A percentile compares a stretch with the other conserved stretches of the same genome.
phyloP scores from a whole-genome alignment of 2,329 filamentous ascomycete species.

The Xylariaceae sp. region DNA sequence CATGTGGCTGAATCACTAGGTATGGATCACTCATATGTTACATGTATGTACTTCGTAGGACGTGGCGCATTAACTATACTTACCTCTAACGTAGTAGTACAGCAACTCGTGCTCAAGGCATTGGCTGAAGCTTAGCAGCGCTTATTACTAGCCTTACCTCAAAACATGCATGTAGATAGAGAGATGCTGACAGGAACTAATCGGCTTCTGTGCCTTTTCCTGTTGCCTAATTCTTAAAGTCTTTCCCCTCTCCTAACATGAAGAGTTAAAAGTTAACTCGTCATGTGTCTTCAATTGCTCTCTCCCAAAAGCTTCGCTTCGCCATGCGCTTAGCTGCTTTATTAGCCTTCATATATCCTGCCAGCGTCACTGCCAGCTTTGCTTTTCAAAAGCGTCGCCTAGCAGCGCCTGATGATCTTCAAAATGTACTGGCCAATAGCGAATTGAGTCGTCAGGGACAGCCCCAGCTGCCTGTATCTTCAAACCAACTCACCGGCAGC shows the following conservation, averaged over 20 bases:
- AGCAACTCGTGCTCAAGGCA: constrained; percentile 21
- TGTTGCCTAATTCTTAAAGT: not conserved
- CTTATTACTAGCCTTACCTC: not conserved
- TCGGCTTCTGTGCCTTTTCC: too few species aligned
- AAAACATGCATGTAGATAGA: not conserved
- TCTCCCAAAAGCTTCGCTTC: constrained; percentile 13
- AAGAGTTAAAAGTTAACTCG: not conserved
- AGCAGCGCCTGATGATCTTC: constrained; percentile 13
- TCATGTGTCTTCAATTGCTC: constrained; percentile 9
- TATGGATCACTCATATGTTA: too few species aligned
- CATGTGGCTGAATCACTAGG: too few species aligned
- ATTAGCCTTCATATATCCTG: constrained; percentile 2
- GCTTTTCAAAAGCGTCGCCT: constrained; percentile 5
- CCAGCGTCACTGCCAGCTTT: constrained; percentile 3
- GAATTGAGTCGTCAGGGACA: not conserved
- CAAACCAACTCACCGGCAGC: not conserved
- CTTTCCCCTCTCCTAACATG: constrained; percentile 2
- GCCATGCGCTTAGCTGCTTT: constrained; percentile 21
- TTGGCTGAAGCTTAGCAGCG: constrained; percentile 8
- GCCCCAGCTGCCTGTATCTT: constrained; percentile 1
- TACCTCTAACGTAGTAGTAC: not conserved
- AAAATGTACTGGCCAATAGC: constrained; percentile 18
- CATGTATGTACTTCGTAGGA: too few species aligned
- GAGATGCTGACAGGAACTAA: not conserved
- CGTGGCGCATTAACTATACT: too few species aligned